Evolutionary conservation across 345 rosid genomes (phyloP).

Genomic region (Eucalyptus cloeziana): DNA sequence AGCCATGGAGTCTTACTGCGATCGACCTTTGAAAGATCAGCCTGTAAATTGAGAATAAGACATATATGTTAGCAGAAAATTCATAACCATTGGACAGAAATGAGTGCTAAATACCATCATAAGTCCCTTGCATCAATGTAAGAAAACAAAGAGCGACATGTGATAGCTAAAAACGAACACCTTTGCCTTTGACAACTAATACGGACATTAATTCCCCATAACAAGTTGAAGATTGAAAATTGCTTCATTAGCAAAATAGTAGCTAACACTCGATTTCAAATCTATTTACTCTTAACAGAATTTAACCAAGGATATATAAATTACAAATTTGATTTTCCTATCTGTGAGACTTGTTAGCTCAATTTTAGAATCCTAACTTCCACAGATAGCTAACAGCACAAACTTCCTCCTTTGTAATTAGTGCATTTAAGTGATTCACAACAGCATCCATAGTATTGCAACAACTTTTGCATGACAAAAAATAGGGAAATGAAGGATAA

Average conservation of each 20-base stretch:
- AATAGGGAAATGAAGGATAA: not conserved
- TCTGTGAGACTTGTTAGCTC: not conserved
- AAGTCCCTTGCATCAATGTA: not conserved
- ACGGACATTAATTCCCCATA: not conserved
- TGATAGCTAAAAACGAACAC: not conserved
- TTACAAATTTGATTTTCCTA: not conserved
- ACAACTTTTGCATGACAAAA: not conserved
- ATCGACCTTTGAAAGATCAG: slow-evolving; percentile 72
- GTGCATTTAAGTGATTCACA: not conserved
- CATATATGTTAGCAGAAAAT: not conserved
- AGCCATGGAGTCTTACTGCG: slow-evolving; percentile 84
- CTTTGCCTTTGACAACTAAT: not conserved
- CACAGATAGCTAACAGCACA: not conserved
- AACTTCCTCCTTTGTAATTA: not conserved
- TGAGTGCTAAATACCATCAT: not conserved
- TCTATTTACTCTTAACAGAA: not conserved
- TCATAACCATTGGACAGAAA: not conserved
- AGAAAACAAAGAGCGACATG: not conserved
- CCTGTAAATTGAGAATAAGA: slow-evolving; percentile 22
- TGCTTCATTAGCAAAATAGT: not conserved
- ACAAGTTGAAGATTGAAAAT: not conserved
- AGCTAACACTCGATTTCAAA: not conserved
- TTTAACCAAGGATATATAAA: not conserved
- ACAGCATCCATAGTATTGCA: not conserved
- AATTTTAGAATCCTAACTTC: not conserved